A percentile compares a stretch with the other conserved stretches of the same genome.
Conservation (phyloP, 1,284 basidiomycete species). For the Microbotryomycetes sp. region DNA sequence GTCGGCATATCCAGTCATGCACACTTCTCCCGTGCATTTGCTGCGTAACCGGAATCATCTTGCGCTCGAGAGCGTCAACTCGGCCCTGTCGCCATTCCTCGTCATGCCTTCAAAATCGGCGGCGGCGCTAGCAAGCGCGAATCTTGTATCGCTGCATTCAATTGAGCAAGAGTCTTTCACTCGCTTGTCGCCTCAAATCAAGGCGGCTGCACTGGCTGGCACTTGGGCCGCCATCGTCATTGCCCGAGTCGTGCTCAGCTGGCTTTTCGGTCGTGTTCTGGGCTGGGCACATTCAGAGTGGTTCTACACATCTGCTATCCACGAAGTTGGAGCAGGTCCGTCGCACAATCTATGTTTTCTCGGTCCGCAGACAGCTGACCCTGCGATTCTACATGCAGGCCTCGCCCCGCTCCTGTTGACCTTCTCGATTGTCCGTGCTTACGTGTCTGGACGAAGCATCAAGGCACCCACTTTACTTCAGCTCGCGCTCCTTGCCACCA, state of each 20-base stretch:
- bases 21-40: constrained; percentile 13
- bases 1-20: neutral
- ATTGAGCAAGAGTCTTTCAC: neutral
- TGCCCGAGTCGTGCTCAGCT: constrained; percentile 66
- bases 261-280: constrained; percentile 17
- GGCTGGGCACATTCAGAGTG: constrained; percentile 17
- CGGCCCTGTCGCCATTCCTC: constrained; percentile 15
- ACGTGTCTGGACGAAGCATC: neutral
- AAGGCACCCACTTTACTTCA: neutral
- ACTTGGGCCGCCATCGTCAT: constrained; percentile 80
- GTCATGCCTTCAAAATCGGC: neutral
- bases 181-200: neutral
- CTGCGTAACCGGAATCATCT: neutral
- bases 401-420: constrained; percentile 7
- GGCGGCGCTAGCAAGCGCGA: neutral
- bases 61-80: constrained; percentile 3
- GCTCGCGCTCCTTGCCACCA: constrained; percentile 3
- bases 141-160: neutral
- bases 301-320: constrained; percentile 20
- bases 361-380: neutral
- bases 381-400: neutral
- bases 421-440: neutral
- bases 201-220: constrained; percentile 53
- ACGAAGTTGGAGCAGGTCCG: constrained; percentile 19
- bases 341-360: neutral